Conservation (phyloP, 257 asterid genomes). For the Coffea canephora region DNA sequence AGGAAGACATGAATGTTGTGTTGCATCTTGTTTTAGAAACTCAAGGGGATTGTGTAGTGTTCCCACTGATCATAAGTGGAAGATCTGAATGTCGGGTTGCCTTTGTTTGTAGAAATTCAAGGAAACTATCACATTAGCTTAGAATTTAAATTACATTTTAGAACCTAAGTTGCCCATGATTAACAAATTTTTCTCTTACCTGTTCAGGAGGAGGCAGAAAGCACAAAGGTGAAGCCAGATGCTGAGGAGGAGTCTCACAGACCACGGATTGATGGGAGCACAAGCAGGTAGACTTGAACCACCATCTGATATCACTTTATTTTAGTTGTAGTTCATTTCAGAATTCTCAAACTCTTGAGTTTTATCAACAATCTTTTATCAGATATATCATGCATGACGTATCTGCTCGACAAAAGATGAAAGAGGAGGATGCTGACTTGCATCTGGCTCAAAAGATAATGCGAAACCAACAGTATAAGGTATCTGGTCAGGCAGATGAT, state of each 20-base stretch:
- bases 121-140: not conserved
- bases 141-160: not conserved
- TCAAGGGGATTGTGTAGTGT: not conserved
- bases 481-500: constrained; percentile 74
- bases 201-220: constrained; percentile 73
- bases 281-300: constrained; percentile 62
- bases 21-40: not conserved
- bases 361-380: constrained; percentile 14
- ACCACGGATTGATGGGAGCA: constrained; percentile 54
- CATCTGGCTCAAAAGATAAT: constrained; percentile 76
- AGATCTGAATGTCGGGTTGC: not conserved
- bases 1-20: not conserved
- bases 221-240: constrained; percentile 37
- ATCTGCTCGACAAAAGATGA: constrained; percentile 61
- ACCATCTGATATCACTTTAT: not conserved
- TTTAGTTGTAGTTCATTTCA: not conserved
- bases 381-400: constrained; percentile 68
- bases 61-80: not conserved
- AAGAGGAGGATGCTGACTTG: constrained; percentile 78
- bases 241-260: constrained; percentile 38
- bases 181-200: constrained; percentile 19
- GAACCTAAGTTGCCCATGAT: not conserved
- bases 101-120: not conserved
- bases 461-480: constrained; percentile 56
- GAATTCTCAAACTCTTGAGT: constrained; percentile 8